phyloP scores from a whole-genome alignment of 2,329 filamentous ascomycete species.

The Knufia fluminis region DNA sequence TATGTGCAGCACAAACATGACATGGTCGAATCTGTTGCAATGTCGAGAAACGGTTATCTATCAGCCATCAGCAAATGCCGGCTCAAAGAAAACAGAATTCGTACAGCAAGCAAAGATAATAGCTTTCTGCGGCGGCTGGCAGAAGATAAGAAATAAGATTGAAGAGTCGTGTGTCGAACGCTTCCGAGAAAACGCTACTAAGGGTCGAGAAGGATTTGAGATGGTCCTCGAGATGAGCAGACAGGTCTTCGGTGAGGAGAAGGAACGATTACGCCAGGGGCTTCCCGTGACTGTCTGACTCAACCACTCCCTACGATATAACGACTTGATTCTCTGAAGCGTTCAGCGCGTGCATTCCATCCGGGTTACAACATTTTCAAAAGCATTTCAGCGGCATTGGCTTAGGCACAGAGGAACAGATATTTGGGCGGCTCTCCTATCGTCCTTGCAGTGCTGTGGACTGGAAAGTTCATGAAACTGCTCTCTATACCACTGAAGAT shows the following conservation, averaged over 20 bases:
- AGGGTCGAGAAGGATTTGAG: conserved; percentile 91
- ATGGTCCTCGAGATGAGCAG: conserved; percentile 87
- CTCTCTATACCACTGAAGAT: too few relatives aligned
- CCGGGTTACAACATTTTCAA: not conserved
- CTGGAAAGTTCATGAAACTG: too few relatives aligned
- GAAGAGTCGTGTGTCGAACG: conserved; percentile 82
- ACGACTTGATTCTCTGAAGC: not conserved
- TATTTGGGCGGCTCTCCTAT: not conserved
- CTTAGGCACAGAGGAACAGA: not conserved
- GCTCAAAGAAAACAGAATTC: conserved; percentile 62
- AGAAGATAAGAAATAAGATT: conserved; percentile 91
- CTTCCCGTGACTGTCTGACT: conserved; percentile 13
- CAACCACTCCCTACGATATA: not conserved
- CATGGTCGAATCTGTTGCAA: conserved; percentile 78
- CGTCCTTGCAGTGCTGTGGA: not conserved
- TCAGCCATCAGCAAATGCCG: conserved; percentile 47
- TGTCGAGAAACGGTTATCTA: conserved; percentile 92
- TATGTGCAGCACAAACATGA: conserved; percentile 93
- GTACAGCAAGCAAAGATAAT: conserved; percentile 86
- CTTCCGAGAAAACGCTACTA: conserved; percentile 84
- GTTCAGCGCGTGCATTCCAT: not conserved
- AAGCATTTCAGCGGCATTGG: not conserved
- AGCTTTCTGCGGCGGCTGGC: conserved; percentile 90
- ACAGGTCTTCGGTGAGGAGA: conserved; percentile 83
- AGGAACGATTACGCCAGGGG: conserved; percentile 44